Conservation (phyloP, 1,284 basidiomycete genomes). For the Flammula alnicola region DNA sequence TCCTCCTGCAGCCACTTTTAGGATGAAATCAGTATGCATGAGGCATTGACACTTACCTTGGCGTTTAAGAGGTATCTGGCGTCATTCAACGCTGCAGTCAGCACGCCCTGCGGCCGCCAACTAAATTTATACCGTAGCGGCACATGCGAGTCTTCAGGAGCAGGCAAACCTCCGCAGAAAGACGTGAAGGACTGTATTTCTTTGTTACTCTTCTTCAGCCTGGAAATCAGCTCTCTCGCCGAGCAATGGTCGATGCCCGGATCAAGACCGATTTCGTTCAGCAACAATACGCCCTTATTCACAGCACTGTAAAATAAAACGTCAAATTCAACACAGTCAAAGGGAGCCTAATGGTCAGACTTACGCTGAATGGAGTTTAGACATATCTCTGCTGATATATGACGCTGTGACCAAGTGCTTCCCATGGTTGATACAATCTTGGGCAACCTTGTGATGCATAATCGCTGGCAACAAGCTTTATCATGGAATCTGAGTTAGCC, state of each 20-base stretch:
- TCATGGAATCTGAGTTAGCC: background rate
- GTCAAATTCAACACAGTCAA: background rate
- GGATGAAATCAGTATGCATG: background rate
- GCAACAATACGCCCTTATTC: slow-evolving; percentile 71
- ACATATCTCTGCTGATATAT: slow-evolving; percentile 88
- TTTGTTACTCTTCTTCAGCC: slow-evolving; percentile 62
- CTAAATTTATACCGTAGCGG: slow-evolving; percentile 94
- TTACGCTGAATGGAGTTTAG: slow-evolving; percentile 65
- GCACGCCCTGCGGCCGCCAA: slow-evolving; percentile 90
- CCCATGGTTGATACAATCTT: slow-evolving; percentile 73
- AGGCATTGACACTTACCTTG: slow-evolving; percentile 44
- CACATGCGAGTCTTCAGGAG: slow-evolving; percentile 64
- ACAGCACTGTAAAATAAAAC: slow-evolving; percentile 55
- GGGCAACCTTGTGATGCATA: slow-evolving; percentile 79
- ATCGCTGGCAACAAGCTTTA: slow-evolving; percentile 78
- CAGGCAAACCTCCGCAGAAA: slow-evolving; percentile 93
- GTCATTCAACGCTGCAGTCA: slow-evolving; percentile 81
- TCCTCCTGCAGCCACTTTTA: slow-evolving; percentile 7
- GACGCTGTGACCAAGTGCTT: slow-evolving; percentile 93
- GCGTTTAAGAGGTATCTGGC: slow-evolving; percentile 73
- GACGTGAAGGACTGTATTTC: slow-evolving; percentile 82
- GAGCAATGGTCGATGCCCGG: slow-evolving; percentile 97
- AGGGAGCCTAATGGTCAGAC: slow-evolving; percentile 25
- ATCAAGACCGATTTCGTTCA: slow-evolving; percentile 95
- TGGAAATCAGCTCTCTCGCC: slow-evolving; percentile 77